Evolutionary conservation across 306 rosid genomes (phyloP), one percentile per base, ranked within the genome.

Genomic region (Abrus precatorius): DNA sequence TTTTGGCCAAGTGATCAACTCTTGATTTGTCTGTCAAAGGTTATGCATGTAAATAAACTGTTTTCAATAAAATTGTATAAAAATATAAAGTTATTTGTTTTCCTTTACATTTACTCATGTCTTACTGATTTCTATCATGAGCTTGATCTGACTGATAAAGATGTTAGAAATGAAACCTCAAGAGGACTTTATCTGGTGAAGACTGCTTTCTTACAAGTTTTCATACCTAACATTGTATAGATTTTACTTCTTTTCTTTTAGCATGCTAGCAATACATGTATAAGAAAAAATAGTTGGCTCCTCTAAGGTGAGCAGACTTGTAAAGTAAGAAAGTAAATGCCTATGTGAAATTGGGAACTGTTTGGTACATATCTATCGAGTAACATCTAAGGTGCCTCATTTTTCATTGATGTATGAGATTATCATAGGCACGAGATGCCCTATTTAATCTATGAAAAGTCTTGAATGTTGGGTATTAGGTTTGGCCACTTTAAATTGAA

Each of bases 11-110:
- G 38, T 49, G 6, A 60, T 65, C 30, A 55, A 66, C 48, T 76
- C 73, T 69, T 49, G 59, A 40, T 40, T 76, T 41, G 60, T 71
- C 66, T 33, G 32, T 62, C 59, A 3, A 59, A 76, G 55, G 54
- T 38, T 83, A 52, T 72, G 40, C 40, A 53, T 83, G 63, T 52
- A 65, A 56, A 38, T 67, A 67, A 14, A 44, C 20, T 11, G 7
- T 66, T 38, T 57, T 82, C 6, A 45, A 75, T 66, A 55, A 74
- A 40, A 7, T 55, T 56, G 20, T 49, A 50, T 27, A 28, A 32
- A 44, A 33, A 33, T 32, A 1, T 32, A 38, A 5, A 61, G 32
- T 48, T 45, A n/a, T 75, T n/a, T 45, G 20, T 20, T 57, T 29
- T 44, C 2, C 12, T 28, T 62, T 36, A 20, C 65, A 14, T 13